Percentiles rank a stretch among this genome's conserved stretches.
These are phyloP conservation scores for Stereocaulon alpinum DNA, from an alignment of 495 filamentous ascomycete genomes.

Conservation along the genomic window DNA sequence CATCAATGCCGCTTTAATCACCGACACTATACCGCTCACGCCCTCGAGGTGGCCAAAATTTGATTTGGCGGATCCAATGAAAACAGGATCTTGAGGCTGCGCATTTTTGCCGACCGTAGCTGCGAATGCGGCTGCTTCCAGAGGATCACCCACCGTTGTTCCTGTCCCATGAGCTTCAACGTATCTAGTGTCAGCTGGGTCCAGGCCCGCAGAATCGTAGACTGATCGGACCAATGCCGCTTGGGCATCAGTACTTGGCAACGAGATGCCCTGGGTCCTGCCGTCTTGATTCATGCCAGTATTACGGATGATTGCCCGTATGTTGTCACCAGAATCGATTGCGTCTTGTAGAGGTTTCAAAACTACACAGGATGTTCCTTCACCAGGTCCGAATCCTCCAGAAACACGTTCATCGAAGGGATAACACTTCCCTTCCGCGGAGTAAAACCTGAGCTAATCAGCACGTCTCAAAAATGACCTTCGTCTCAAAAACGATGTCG, in stretches of 20 bases:
- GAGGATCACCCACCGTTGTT: constrained; percentile 40
- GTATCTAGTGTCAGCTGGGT: constrained; percentile 21
- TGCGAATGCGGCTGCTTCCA: constrained; percentile 32
- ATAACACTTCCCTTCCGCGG: constrained; percentile 24
- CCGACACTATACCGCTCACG: constrained; percentile 38
- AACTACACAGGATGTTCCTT: constrained; percentile 30
- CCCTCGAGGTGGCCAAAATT: constrained; percentile 47
- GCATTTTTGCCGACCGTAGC: constrained; percentile 14
- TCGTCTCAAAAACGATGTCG: background rate
- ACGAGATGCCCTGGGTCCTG: constrained; percentile 26
- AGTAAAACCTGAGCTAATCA: constrained; percentile 24
- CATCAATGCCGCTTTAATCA: constrained; percentile 44
- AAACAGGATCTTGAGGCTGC: constrained; percentile 10
- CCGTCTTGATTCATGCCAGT: constrained; percentile 33
- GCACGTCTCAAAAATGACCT: background rate
- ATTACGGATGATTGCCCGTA: constrained; percentile 29
- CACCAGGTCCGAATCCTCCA: constrained; percentile 36
- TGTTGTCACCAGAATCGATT: constrained; percentile 28
- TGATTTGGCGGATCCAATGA: constrained; percentile 48
- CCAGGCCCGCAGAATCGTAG: constrained; percentile 18
- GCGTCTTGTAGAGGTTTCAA: constrained; percentile 33
- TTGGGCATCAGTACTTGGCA: constrained; percentile 25
- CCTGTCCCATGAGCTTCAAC: constrained; percentile 39
- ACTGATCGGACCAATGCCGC: constrained; percentile 16
- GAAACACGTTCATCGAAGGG: constrained; percentile 28